phyloP scores from a whole-genome alignment of 2,329 filamentous ascomycete genomes.

The Fulvia fulva region DNA sequence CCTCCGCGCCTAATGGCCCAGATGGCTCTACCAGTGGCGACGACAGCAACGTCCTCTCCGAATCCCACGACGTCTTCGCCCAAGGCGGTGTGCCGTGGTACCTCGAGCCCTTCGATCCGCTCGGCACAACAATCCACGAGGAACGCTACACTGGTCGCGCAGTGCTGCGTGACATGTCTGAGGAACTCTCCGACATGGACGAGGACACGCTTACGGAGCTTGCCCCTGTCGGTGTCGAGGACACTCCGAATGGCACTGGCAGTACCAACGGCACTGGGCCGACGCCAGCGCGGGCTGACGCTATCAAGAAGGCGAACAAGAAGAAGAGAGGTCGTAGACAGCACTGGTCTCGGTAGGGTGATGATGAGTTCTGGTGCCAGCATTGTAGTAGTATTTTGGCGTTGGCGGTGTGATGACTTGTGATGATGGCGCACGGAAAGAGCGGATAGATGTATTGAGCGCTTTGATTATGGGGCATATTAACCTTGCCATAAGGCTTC shows the following conservation, averaged over 20 bases:
- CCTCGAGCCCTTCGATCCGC: slow-evolving; percentile 71
- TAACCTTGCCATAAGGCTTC: no score
- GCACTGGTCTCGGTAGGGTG: slow-evolving; percentile 7
- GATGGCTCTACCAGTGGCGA: slow-evolving; percentile 15
- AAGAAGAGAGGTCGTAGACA: slow-evolving; percentile 4
- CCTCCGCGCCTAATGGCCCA: slow-evolving; percentile 14
- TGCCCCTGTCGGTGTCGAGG: slow-evolving; percentile 19
- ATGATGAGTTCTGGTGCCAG: neutral
- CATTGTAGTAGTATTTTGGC: neutral
- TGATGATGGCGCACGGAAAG: neutral
- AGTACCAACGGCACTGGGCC: neutral
- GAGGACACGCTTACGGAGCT: slow-evolving; percentile 77
- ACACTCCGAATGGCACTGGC: slow-evolving; percentile 12
- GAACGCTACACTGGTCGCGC: slow-evolving; percentile 72
- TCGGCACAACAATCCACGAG: slow-evolving; percentile 74
- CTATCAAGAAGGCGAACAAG: slow-evolving; percentile 5
- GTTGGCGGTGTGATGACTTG: neutral
- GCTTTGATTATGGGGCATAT: neutral
- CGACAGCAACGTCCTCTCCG: slow-evolving; percentile 15
- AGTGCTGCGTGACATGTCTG: slow-evolving; percentile 69
- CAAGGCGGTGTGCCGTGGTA: slow-evolving; percentile 87
- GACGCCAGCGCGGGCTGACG: neutral
- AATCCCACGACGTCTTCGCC: slow-evolving; percentile 43
- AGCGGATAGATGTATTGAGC: neutral
- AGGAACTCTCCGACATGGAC: slow-evolving; percentile 79